Conservation (phyloP, 306 rosid genomes). For the Abrus pulchellus region DNA sequence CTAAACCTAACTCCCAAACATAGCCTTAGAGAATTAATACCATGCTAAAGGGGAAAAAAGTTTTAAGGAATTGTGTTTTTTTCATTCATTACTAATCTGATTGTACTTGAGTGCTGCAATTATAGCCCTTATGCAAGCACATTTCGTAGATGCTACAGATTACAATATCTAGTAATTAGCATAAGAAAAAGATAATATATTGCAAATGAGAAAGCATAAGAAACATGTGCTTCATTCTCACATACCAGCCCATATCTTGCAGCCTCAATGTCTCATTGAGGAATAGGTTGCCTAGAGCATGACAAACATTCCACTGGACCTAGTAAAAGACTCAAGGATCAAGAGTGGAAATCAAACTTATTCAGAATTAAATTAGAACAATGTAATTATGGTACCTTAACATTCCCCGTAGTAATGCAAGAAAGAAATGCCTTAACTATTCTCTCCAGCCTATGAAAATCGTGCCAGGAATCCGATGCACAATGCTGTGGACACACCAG, state of each 20-base stretch:
- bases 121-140: not conserved
- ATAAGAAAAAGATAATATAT: not conserved
- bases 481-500: slow-evolving; percentile 34
- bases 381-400: slow-evolving; percentile 69
- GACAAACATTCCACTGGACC: slow-evolving; percentile 99
- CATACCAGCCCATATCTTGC: slow-evolving; percentile 89
- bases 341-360: slow-evolving; percentile 42
- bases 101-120: not conserved
- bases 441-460: slow-evolving; percentile 66
- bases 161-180: not conserved
- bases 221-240: slow-evolving; percentile 15
- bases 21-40: too few relatives aligned
- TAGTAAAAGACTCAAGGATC: slow-evolving; percentile 51
- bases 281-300: slow-evolving; percentile 94
- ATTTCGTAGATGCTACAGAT: slow-evolving; percentile 29
- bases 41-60: too few relatives aligned
- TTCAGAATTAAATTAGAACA: slow-evolving; percentile 34
- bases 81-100: not conserved
- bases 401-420: slow-evolving; percentile 87
- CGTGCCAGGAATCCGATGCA: slow-evolving; percentile 55
- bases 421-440: slow-evolving; percentile 84
- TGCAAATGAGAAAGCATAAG: not conserved
- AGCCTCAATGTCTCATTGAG: slow-evolving; percentile 84
- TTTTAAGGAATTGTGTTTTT: too few relatives aligned
- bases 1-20: too few relatives aligned